A percentile compares a stretch with the other conserved stretches of the same genome.
Evolutionary conservation across 441 rosid genomes (phyloP).

Genomic region (Biscutella auriculata): DNA sequence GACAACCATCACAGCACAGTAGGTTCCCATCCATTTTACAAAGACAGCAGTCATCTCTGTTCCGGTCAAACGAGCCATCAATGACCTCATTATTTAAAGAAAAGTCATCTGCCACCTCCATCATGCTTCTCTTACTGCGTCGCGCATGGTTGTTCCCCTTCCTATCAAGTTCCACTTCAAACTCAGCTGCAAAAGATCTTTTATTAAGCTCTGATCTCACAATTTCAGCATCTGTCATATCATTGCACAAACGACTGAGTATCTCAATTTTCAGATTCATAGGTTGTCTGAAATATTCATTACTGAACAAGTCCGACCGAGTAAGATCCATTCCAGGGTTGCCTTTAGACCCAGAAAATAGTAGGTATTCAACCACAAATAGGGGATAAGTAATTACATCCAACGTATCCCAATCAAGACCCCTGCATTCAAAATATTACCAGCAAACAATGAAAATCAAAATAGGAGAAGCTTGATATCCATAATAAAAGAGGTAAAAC

Average conservation of each 20-base stretch:
- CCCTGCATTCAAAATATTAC: conserved; percentile 37
- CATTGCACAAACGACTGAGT: conserved; percentile 49
- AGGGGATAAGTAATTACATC: conserved; percentile 58
- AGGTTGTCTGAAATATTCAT: conserved; percentile 50
- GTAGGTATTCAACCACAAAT: conserved; percentile 47
- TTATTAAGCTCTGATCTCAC: conserved; percentile 63
- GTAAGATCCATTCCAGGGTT: conserved; percentile 34
- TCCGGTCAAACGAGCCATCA: conserved; percentile 44
- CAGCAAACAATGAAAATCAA: conserved; percentile 13
- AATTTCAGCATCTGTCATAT: conserved; percentile 51
- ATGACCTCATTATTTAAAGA: conserved; percentile 30
- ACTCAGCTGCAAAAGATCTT: conserved; percentile 59
- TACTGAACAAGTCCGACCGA: conserved; percentile 36
- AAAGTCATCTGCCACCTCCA: conserved; percentile 29
- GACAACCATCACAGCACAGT: conserved; percentile 74
- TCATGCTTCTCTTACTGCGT: conserved; percentile 33
- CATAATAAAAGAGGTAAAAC: conserved; percentile 1
- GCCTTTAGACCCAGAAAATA: conserved; percentile 37
- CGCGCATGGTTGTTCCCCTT: conserved; percentile 30
- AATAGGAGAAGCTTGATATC: conserved; percentile 3
- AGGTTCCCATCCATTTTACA: conserved; percentile 73
- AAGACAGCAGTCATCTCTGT: conserved; percentile 56
- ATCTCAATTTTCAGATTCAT: conserved; percentile 41
- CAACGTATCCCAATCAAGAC: conserved; percentile 59
- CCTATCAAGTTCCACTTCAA: conserved; percentile 53